Evolutionary conservation across 768 basidiomycete genomes (phyloP).

Genomic region (Lactarius sanguifluus): DNA sequence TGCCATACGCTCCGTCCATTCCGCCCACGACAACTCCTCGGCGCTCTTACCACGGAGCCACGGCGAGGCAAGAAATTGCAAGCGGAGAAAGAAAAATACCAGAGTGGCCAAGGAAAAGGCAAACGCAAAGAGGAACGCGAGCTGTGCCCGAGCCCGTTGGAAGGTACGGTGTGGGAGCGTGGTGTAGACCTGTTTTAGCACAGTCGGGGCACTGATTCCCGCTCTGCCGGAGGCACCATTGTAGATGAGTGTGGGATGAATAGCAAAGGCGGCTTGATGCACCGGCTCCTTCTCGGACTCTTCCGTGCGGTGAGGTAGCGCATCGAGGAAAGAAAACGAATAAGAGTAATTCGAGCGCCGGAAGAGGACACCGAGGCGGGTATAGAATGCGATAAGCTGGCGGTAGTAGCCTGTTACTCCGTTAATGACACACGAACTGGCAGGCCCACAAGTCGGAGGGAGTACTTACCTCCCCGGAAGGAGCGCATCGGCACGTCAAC

Average conservation of each 20-base stretch:
- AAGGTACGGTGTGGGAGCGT: conserved; percentile 31
- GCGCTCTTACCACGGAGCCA: conserved; percentile 30
- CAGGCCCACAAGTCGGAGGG: background rate
- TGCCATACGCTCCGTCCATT: conserved; percentile 48
- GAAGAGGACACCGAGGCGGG: conserved; percentile 57
- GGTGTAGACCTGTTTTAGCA: conserved; percentile 18
- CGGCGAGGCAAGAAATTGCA: conserved; percentile 36
- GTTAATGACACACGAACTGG: background rate
- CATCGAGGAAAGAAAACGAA: conserved; percentile 58
- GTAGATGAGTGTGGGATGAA: conserved; percentile 54
- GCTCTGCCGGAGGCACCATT: conserved; percentile 57
- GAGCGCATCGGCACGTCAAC: conserved; percentile 82
- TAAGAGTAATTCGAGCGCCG: conserved; percentile 61
- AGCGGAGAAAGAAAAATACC: conserved; percentile 32
- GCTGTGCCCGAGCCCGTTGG: background rate
- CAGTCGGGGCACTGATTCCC: conserved; percentile 54
- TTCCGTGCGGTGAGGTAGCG: conserved; percentile 30
- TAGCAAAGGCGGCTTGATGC: conserved; percentile 22
- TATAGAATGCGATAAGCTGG: conserved; percentile 64
- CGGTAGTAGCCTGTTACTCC: conserved; percentile 62
- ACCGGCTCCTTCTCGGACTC: conserved; percentile 22
- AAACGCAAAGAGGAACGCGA: conserved; percentile 41
- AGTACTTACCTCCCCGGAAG: conserved; percentile 67
- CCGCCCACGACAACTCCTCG: conserved; percentile 44
- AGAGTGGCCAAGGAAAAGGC: conserved; percentile 45